Evolutionary conservation across 176 grass and related monocot genomes (phyloP), one percentile per base, ranked within the genome.

Genomic region (Oryza coarctata): DNA sequence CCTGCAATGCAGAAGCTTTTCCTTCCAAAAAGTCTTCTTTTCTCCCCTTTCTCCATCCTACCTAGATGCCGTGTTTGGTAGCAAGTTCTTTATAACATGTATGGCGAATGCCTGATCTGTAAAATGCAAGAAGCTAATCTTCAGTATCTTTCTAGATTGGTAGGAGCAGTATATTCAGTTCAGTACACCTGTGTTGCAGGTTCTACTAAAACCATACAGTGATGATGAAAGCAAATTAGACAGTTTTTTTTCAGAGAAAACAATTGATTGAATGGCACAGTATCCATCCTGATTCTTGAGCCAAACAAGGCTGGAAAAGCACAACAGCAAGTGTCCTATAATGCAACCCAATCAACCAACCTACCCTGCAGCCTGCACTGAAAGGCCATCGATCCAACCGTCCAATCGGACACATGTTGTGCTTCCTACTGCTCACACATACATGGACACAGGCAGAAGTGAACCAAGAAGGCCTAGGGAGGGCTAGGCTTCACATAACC

Each of bases 61-160:
- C 28, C 22, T 78, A 23, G 8, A 65, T 79, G 62, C 62, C 13
- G 14, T 39, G 63, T 14, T 32, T 30, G 12, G 12, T 7, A 27
- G 23, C 66, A 39, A 78, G 25, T 29, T 70, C 36, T 62, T 60
- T 10, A 1, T 9, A 17, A 52, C 35, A 9, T 70, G 49, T 58
- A 50, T 43, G 82, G 32, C 68, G 40, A 35, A 27, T 77, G n/a
- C 44, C 38, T 28, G 83, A 63, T 85, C 75, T 78, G 65, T 13
- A 62, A 61, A 27, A 20, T 12, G 55, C 33, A 60, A 57, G 45
- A 74, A 63, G 74, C 36, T 78, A 61, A 31, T 34, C 28, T 83
- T 18, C 61, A 83, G 30, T 45, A 32, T 45, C 57, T 66, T 22
- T 55, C 50, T 55, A 55, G 20, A 55, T n/a, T n/a, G 50, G 50